phyloP scores from a whole-genome alignment of 331 rosid species.

The Pyrus hybrid region DNA sequence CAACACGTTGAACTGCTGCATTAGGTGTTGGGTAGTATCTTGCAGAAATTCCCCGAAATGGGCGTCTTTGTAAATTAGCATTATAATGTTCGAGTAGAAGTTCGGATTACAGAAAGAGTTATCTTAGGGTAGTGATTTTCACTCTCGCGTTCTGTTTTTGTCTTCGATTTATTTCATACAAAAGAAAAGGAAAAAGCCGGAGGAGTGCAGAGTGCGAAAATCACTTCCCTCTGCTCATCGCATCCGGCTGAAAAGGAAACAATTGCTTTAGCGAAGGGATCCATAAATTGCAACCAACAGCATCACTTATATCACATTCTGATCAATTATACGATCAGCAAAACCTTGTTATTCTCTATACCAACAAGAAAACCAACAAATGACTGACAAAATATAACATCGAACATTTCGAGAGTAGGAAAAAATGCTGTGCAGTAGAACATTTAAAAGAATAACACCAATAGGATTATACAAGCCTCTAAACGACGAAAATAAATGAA shows the following conservation, averaged over 20 bases:
- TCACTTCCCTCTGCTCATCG: not conserved
- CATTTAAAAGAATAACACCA: not conserved
- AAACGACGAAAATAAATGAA: constrained; percentile 20
- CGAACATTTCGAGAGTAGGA: not conserved
- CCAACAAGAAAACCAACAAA: not conserved
- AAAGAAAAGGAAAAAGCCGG: too few species aligned
- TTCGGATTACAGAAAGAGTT: not conserved
- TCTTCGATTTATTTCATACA: too few species aligned
- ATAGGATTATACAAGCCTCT: not conserved
- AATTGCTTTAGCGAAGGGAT: too few species aligned
- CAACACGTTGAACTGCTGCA: not conserved
- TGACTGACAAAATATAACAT: not conserved
- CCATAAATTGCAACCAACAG: not conserved
- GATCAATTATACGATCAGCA: not conserved
- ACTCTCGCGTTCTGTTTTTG: too few species aligned
- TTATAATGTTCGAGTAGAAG: not conserved
- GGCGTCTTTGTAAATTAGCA: not conserved
- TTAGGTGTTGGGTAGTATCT: not conserved
- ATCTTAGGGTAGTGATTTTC: not conserved
- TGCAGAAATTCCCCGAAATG: not conserved
- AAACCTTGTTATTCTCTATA: not conserved
- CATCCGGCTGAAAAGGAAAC: not conserved
- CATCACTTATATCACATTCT: not conserved
- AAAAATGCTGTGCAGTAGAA: not conserved
- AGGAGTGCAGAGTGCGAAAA: too few species aligned